These are phyloP conservation scores for Calonectria ilicicola DNA, from an alignment of 2,329 filamentous ascomycete genomes.

Conservation along the genomic window DNA sequence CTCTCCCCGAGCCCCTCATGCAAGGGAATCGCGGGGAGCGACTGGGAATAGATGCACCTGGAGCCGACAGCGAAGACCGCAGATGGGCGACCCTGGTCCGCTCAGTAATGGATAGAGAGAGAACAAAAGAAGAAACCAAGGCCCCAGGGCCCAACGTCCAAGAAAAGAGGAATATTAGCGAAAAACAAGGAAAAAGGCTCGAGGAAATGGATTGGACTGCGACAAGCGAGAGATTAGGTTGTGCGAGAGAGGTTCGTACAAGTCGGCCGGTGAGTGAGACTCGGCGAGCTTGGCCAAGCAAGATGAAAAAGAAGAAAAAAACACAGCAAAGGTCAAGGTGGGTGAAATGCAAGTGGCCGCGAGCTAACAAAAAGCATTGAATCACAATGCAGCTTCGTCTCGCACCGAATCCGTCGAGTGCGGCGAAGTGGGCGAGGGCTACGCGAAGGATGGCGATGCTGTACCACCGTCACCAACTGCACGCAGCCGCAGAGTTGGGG, in stretches of 20 bases:
- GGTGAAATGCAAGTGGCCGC: background rate
- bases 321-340: background rate
- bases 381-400: background rate
- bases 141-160: background rate
- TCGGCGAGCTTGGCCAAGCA: background rate
- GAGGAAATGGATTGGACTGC: constrained; percentile 8
- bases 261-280: background rate
- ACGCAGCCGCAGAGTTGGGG: constrained; percentile 13
- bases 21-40: background rate
- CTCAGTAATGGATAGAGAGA: background rate
- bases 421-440: constrained; percentile 2
- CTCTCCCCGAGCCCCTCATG: background rate
- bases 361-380: background rate
- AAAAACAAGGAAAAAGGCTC: background rate
- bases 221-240: constrained; percentile 16
- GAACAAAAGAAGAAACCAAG: background rate
- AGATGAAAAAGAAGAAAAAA: background rate
- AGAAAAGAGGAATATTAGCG: background rate
- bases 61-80: background rate
- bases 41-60: background rate
- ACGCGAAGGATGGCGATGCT: constrained; percentile 10
- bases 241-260: constrained; percentile 2
- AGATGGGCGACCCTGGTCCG: background rate
- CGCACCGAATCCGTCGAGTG: constrained; percentile 14
- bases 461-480: constrained; percentile 17